Conservation (phyloP, 768 basidiomycete species). For the Scleroderma citrinum region DNA sequence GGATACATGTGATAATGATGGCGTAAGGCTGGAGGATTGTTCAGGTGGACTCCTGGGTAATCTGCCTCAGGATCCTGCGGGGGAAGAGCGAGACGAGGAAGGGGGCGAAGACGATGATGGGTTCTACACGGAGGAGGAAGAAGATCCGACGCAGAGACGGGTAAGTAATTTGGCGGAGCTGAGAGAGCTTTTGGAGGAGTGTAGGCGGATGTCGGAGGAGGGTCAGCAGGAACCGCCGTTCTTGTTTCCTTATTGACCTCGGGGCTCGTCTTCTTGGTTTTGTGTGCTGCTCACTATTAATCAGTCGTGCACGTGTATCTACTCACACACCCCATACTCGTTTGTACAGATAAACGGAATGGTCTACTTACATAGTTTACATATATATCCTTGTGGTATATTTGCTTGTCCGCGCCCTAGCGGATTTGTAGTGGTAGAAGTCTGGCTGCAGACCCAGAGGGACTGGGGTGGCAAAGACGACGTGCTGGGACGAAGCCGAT, state of each 20-base stretch:
- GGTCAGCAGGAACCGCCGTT: constrained; percentile 24
- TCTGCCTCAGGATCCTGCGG: constrained; percentile 27
- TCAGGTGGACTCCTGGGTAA: constrained; percentile 58
- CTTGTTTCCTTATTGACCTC: constrained; percentile 9
- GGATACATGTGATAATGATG: constrained; percentile 41
- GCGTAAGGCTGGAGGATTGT: constrained; percentile 68
- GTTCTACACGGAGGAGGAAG: constrained; percentile 29
- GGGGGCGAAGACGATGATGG: constrained; percentile 28
- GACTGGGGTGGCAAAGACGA: too few species aligned
- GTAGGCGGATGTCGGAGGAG: constrained; percentile 39
- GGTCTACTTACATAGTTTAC: neutral
- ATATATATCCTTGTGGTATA: too few species aligned
- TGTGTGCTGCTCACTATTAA: too few species aligned
- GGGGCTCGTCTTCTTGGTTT: neutral
- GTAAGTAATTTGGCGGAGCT: constrained; percentile 36
- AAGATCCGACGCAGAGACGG: constrained; percentile 18
- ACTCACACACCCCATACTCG: too few species aligned
- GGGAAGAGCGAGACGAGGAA: constrained; percentile 30
- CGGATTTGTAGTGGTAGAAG: too few species aligned
- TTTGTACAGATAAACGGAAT: too few species aligned
- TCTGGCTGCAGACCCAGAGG: too few species aligned
- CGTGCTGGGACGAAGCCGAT: too few species aligned
- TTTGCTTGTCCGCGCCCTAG: too few species aligned
- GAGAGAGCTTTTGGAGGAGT: constrained; percentile 52
- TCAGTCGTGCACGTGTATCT: too few species aligned